Conservation (phyloP, 1,139 yeast genomes). For the Scheffersomyces quercinus region DNA sequence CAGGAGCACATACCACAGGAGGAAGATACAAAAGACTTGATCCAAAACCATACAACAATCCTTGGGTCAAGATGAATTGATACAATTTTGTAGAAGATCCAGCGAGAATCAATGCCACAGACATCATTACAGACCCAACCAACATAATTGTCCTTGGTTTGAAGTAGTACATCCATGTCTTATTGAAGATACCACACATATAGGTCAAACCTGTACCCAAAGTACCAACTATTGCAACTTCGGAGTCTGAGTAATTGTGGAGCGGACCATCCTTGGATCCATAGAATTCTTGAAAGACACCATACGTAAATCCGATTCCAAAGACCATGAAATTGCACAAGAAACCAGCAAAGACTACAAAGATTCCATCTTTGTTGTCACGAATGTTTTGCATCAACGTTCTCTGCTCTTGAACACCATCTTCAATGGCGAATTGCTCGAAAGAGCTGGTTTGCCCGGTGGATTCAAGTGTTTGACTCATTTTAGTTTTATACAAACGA, state of each 20-base stretch:
- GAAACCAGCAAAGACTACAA: constrained; percentile 26
- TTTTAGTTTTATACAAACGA: too few relatives aligned
- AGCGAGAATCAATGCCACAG: constrained; percentile 27
- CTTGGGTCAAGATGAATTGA: constrained; percentile 39
- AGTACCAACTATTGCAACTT: constrained; percentile 33
- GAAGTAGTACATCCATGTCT: constrained; percentile 17
- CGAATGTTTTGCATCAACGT: neutral
- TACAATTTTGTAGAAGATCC: constrained; percentile 22
- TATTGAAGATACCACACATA: constrained; percentile 25
- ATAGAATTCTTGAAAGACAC: constrained; percentile 36
- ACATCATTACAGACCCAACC: constrained; percentile 24
- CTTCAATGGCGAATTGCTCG: neutral
- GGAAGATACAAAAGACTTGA: constrained; percentile 37
- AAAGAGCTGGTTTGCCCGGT: too few relatives aligned
- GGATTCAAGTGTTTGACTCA: too few relatives aligned
- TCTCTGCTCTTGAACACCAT: neutral
- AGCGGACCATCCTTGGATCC: constrained; percentile 29
- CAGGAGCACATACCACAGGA: constrained; percentile 43
- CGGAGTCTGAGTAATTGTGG: constrained; percentile 17
- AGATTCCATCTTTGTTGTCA: constrained; percentile 4
- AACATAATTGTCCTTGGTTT: constrained; percentile 24
- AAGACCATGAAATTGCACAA: constrained; percentile 33
- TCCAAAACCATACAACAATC: constrained; percentile 39
- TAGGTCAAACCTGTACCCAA: constrained; percentile 29
- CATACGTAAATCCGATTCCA: constrained; percentile 35